Evolutionary conservation across 2,329 filamentous ascomycete genomes (phyloP).

Genomic region (Emergomyces orientalis): DNA sequence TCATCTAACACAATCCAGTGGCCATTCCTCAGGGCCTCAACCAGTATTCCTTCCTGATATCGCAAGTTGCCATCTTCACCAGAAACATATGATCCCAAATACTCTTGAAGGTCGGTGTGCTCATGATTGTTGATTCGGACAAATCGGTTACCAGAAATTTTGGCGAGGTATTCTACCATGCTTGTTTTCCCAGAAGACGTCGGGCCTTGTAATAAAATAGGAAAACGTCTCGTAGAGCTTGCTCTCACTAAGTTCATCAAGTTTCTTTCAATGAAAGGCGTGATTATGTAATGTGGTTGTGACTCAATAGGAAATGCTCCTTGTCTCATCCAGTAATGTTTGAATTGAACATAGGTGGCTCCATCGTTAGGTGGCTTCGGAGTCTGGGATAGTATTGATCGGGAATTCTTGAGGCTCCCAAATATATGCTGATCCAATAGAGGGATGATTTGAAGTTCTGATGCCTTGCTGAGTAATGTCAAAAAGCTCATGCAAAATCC

Average conservation of each 20-base stretch:
- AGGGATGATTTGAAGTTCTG: constrained; percentile 67
- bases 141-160: constrained; percentile 91
- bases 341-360: constrained; percentile 69
- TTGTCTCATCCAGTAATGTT: constrained; percentile 83
- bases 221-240: constrained; percentile 83
- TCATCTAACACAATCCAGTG: constrained; percentile 99
- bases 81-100: constrained; percentile 88
- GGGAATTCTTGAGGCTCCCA: constrained; percentile 57
- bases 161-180: constrained; percentile 98
- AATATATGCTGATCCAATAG: constrained; percentile 74
- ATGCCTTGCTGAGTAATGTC: constrained; percentile 74
- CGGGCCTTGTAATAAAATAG: constrained; percentile 89
- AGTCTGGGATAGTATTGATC: constrained; percentile 65
- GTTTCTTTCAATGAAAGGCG: constrained; percentile 88
- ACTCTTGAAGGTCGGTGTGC: constrained; percentile 96
- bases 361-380: constrained; percentile 70
- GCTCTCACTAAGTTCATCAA: constrained; percentile 89
- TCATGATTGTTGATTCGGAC: constrained; percentile 99
- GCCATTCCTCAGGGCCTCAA: constrained; percentile 82
- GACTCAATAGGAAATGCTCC: constrained; percentile 59
- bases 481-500: constrained; percentile 98
- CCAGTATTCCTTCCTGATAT: constrained; percentile 89
- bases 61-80: constrained; percentile 71
- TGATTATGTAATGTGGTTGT: constrained; percentile 89
- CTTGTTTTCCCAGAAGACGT: constrained; percentile 97